Conservation (phyloP, 2,329 filamentous ascomycete genomes). For the Decorospora gaudefroyi region DNA sequence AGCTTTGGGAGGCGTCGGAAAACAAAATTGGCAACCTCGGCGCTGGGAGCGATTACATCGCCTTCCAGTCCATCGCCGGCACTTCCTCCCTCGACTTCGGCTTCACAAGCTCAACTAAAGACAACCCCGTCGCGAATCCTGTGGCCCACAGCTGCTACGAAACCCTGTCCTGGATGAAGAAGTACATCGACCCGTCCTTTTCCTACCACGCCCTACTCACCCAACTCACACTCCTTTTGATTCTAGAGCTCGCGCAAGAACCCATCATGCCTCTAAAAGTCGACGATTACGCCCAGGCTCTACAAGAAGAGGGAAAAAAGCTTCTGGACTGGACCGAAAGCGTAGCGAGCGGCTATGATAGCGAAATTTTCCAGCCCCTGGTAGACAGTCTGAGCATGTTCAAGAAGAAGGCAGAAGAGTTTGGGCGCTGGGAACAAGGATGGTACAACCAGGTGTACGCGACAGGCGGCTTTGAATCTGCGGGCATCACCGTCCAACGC, state of each 20-base stretch:
- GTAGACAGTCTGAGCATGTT: slow-evolving; percentile 67
- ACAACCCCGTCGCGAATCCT: slow-evolving; percentile 53
- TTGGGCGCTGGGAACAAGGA: slow-evolving; percentile 73
- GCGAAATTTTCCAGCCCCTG: slow-evolving; percentile 62
- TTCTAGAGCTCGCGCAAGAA: slow-evolving; percentile 81
- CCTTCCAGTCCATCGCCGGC: slow-evolving; percentile 90
- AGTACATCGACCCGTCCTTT: slow-evolving; percentile 80
- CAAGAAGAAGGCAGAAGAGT: slow-evolving; percentile 63
- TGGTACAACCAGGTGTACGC: slow-evolving; percentile 77
- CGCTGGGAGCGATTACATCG: slow-evolving; percentile 78
- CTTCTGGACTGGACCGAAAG: slow-evolving; percentile 67
- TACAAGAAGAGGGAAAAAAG: slow-evolving; percentile 68
- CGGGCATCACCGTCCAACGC: slow-evolving; percentile 68
- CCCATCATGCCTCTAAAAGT: slow-evolving; percentile 84
- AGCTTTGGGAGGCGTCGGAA: slow-evolving; percentile 72
- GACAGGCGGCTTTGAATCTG: slow-evolving; percentile 75
- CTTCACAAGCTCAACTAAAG: slow-evolving; percentile 62
- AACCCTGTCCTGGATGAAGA: slow-evolving; percentile 82
- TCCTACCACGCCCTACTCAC: slow-evolving; percentile 77
- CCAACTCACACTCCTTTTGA: slow-evolving; percentile 78
- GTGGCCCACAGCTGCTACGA: slow-evolving; percentile 88
- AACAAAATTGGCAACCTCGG: slow-evolving; percentile 68
- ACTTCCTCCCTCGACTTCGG: slow-evolving; percentile 84
- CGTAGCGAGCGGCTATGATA: slow-evolving; percentile 48
- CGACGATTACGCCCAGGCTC: slow-evolving; percentile 67